These are phyloP conservation scores for Plenodomus lindquistii DNA, from an alignment of 2,329 filamentous ascomycete genomes.

Conservation along the genomic window DNA sequence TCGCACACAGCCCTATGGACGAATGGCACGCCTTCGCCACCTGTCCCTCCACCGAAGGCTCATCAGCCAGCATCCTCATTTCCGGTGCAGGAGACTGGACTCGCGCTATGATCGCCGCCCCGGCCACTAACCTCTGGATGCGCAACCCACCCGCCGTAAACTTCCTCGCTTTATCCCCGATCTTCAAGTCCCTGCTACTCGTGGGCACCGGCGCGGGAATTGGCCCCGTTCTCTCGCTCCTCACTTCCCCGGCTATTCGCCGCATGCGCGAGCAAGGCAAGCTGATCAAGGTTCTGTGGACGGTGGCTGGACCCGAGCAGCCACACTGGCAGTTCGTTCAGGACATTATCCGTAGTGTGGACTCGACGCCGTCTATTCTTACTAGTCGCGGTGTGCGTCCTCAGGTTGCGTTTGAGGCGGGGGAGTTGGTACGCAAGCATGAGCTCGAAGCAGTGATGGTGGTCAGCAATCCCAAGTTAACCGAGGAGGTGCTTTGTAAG, in stretches of 20 bases:
- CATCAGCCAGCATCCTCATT: constrained; percentile 28
- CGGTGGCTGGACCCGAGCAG: constrained; percentile 11
- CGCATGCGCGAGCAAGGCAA: constrained; percentile 8
- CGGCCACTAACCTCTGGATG: constrained; percentile 19
- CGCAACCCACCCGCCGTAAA: constrained; percentile 21
- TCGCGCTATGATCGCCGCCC: constrained; percentile 8
- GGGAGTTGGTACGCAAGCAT: constrained; percentile 1
- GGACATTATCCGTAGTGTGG: constrained; percentile 14
- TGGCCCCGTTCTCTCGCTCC: constrained; percentile 23
- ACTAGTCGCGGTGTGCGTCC: constrained; percentile 12
- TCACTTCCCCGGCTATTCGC: constrained; percentile 11
- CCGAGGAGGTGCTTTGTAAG: constrained; percentile 14
- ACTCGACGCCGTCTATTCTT: constrained; percentile 15
- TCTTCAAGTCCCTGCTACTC: constrained; percentile 25
- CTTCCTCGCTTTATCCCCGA: constrained; percentile 21
- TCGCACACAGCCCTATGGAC: constrained; percentile 21
- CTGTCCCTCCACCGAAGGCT: constrained; percentile 21
- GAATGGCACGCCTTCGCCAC: constrained; percentile 48
- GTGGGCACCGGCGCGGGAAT: constrained; percentile 30
- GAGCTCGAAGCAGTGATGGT: constrained; percentile 23
- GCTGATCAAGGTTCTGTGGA: constrained; percentile 21
- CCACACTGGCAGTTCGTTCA: constrained; percentile 20
- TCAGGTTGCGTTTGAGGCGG: constrained; percentile 19
- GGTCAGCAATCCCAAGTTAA: constrained; percentile 23
- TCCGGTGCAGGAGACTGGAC: constrained; percentile 45